Conservation (phyloP, 495 filamentous ascomycete species). For the Penicillium fimorum region DNA sequence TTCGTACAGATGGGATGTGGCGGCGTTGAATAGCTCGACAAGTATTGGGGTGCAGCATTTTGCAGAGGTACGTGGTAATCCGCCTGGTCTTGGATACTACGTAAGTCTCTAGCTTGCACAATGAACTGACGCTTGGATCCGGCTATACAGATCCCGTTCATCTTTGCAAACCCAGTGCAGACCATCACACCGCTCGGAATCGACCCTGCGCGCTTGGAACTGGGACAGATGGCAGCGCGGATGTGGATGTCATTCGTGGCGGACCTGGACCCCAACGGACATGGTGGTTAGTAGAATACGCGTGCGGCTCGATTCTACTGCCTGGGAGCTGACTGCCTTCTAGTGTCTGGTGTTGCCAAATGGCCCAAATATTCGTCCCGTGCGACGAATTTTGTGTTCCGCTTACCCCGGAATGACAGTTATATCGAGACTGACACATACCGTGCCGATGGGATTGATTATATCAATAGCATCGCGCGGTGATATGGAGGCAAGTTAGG, state of each 20-base stretch:
- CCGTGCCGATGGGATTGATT: conserved; percentile 30
- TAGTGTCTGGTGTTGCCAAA: conserved; percentile 26
- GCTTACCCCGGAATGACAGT: conserved; percentile 31
- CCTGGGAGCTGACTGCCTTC: not conserved
- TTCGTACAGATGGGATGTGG: conserved; percentile 55
- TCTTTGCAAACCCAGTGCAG: conserved; percentile 53
- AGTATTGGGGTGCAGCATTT: conserved; percentile 39
- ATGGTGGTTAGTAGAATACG: conserved; percentile 22
- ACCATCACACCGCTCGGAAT: conserved; percentile 31
- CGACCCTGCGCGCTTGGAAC: conserved; percentile 30
- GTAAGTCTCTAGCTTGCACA: not conserved
- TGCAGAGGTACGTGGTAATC: conserved; percentile 27
- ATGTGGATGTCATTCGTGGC: conserved; percentile 56
- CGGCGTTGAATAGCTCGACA: conserved; percentile 29
- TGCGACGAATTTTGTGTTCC: conserved; percentile 36
- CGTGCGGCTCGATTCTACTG: not conserved
- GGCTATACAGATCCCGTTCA: conserved; percentile 33
- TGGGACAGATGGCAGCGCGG: conserved; percentile 44
- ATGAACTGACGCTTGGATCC: not conserved
- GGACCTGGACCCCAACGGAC: conserved; percentile 50
- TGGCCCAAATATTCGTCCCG: conserved; percentile 31
- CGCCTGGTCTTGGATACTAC: not conserved
- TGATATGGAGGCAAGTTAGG: conserved; percentile 6
- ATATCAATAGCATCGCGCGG: conserved; percentile 35
- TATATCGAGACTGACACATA: conserved; percentile 35